phyloP scores from a whole-genome alignment of 805 yeast species.

The Priceomyces haplophilus region DNA sequence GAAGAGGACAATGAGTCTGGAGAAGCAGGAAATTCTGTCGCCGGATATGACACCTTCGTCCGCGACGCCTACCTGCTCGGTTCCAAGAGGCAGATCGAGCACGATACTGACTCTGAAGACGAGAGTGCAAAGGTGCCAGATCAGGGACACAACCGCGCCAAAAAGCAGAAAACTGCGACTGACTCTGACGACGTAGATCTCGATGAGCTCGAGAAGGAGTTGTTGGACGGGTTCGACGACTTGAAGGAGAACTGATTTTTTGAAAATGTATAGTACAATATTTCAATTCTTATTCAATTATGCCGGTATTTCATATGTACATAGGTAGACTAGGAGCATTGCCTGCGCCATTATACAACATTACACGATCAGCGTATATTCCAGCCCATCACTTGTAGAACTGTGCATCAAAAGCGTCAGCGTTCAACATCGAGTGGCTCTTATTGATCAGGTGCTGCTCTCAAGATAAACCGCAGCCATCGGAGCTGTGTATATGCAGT shows the following conservation, averaged over 20 bases:
- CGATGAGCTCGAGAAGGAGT: constrained; percentile 49
- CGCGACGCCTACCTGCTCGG: constrained; percentile 19
- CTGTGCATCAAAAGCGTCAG: too few relatives aligned
- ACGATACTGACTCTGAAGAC: constrained; percentile 7
- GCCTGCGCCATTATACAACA: too few relatives aligned
- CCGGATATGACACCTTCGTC: constrained; percentile 22
- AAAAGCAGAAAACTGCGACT: constrained; percentile 6
- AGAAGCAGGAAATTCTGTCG: constrained; percentile 1
- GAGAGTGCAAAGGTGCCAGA: constrained; percentile 9
- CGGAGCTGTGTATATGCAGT: too few relatives aligned
- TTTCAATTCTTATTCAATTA: neutral
- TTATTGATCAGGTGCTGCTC: too few relatives aligned
- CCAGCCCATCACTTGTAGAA: too few relatives aligned
- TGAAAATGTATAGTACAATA: constrained; percentile 6
- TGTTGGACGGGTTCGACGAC: constrained; percentile 52
- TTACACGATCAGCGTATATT: too few relatives aligned
- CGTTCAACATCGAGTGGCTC: too few relatives aligned
- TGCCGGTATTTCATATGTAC: neutral
- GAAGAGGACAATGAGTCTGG: constrained; percentile 1
- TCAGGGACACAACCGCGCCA: constrained; percentile 4
- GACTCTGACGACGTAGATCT: constrained; percentile 25
- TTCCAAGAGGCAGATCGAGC: constrained; percentile 16
- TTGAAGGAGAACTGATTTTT: constrained; percentile 29
- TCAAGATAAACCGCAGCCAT: too few relatives aligned
- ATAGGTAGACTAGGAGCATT: neutral